These are phyloP conservation scores for Neckera pumila DNA, from an alignment of 225 moss, liverwort and hornwort genomes.

Conservation along the genomic window DNA sequence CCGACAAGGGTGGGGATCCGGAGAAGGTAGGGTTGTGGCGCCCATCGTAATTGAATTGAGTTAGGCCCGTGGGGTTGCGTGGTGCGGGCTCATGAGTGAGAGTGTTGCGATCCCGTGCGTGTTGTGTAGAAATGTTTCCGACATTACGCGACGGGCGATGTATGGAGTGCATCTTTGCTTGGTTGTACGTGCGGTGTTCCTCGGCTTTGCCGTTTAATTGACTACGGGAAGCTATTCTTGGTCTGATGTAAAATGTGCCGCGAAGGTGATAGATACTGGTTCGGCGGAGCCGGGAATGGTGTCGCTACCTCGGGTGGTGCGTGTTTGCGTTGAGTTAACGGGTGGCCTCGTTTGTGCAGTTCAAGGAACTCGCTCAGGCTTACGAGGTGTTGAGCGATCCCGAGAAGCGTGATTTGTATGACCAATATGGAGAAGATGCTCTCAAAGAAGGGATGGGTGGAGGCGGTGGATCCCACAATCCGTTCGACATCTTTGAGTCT, in stretches of 20 bases:
- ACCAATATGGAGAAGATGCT: slow-evolving; percentile 85
- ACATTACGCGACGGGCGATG: background rate
- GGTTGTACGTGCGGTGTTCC: background rate
- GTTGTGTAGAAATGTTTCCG: background rate
- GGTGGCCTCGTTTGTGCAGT: slow-evolving; percentile 13
- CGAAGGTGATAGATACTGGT: background rate
- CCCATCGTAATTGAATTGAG: background rate
- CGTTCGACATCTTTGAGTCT: slow-evolving; percentile 84
- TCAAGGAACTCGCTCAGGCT: slow-evolving; percentile 75
- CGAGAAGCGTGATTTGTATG: background rate
- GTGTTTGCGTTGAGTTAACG: background rate
- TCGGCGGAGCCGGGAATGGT: background rate
- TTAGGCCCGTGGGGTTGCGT: background rate
- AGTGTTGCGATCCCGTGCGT: background rate
- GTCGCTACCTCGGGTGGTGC: background rate
- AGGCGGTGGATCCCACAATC: slow-evolving; percentile 72
- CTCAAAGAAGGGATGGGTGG: slow-evolving; percentile 89
- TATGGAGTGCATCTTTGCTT: background rate
- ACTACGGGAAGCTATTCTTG: background rate
- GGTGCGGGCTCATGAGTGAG: background rate
- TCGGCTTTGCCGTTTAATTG: background rate
- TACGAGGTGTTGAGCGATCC: slow-evolving; percentile 47
- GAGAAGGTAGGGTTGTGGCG: slow-evolving; percentile 52
- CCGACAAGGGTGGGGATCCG: slow-evolving; percentile 88
- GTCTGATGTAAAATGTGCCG: background rate